Evolutionary conservation across 2,329 filamentous ascomycete species (phyloP).

Genomic region (Cladosporium sp.): DNA sequence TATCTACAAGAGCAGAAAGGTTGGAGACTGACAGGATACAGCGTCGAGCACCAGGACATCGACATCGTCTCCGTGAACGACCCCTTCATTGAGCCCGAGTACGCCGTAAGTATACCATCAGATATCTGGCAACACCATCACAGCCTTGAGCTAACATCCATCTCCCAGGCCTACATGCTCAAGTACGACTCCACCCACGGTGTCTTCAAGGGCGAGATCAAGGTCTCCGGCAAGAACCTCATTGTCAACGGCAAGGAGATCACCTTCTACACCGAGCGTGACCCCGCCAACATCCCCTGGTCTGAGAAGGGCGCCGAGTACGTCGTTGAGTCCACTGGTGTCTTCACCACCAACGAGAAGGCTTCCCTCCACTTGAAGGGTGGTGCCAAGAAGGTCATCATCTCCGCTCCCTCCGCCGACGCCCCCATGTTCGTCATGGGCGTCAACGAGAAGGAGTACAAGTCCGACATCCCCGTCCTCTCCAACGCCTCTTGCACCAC

Average conservation of each 20-base stretch:
- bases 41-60: conserved; percentile 82
- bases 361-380: conserved; percentile 90
- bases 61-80: conserved; percentile 97
- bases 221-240: conserved; percentile 70
- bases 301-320: conserved; percentile 82
- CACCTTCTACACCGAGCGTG: conserved; percentile 90
- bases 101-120: conserved; percentile 72
- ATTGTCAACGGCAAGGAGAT: conserved; percentile 91
- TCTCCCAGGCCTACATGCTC: conserved; percentile 89
- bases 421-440: conserved; percentile 99
- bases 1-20: neutral
- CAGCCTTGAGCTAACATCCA: neutral
- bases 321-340: conserved; percentile 96
- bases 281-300: conserved; percentile 91
- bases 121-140: neutral
- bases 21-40: conserved; percentile 37
- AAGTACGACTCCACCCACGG: conserved; percentile 99
- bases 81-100: conserved; percentile 97
- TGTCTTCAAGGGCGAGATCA: conserved; percentile 88
- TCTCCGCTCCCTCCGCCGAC: conserved; percentile 89
- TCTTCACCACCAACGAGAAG: conserved; percentile 99
- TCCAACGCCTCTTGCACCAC: conserved; percentile 99
- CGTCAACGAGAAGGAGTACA: conserved; percentile 95
- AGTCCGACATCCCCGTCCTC: conserved; percentile 85
- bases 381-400: conserved; percentile 89